phyloP scores from a whole-genome alignment of 192 early-diverging fungal genomes.

The Phycomyces blakesleeanus region DNA sequence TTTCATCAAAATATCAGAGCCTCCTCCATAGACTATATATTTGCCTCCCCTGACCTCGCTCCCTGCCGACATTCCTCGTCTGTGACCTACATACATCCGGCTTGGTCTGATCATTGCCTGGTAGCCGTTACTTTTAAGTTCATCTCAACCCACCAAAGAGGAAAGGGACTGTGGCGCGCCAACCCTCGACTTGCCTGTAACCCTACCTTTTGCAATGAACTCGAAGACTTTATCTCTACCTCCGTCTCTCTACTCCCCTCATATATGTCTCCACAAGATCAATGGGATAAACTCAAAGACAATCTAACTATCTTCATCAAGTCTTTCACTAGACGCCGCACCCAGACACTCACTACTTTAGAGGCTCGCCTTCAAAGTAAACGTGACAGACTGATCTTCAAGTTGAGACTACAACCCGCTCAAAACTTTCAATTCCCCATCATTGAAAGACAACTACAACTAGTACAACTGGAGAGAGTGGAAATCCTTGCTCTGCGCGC shows the following conservation, averaged over 20 bases:
- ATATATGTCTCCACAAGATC: not conserved
- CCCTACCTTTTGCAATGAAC: not conserved
- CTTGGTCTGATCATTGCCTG: constrained; percentile 14
- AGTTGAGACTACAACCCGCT: not conserved
- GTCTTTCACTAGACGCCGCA: not conserved
- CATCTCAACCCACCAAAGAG: not conserved
- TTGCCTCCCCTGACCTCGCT: constrained; percentile 5
- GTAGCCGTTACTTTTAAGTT: not conserved
- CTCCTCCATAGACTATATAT: constrained; percentile 28
- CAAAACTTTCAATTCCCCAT: not conserved
- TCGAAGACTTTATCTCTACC: not conserved
- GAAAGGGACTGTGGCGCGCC: constrained; percentile 17
- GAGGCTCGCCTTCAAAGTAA: not conserved
- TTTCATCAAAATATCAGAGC: not conserved
- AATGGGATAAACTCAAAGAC: constrained; percentile 8
- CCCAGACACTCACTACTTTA: not conserved
- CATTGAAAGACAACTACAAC: not conserved
- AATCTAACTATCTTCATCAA: not conserved
- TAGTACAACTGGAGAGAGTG: not conserved
- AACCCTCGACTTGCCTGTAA: constrained; percentile 7
- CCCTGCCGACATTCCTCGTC: not conserved
- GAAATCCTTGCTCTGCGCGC: not conserved
- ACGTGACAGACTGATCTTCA: not conserved
- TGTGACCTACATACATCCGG: not conserved
- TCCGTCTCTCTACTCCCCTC: not conserved